Conservation (phyloP, 805 yeast genomes). For the Metschnikowia similis region DNA sequence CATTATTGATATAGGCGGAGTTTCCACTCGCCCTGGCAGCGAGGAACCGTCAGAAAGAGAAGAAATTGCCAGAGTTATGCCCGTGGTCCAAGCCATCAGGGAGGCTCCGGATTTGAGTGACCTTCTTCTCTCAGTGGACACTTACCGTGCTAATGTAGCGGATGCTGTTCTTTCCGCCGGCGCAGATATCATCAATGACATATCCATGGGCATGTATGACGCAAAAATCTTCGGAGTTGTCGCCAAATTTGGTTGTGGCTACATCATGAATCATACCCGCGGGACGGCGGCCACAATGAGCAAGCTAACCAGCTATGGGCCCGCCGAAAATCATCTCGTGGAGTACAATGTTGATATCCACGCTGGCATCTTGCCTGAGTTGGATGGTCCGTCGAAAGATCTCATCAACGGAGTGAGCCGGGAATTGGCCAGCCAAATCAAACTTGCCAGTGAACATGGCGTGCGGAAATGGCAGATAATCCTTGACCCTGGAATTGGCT, state of each 20-base stretch:
- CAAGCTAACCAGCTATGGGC: constrained; percentile 49
- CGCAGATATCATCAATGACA: constrained; percentile 89
- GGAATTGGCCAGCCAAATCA: constrained; percentile 58
- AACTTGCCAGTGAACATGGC: constrained; percentile 56
- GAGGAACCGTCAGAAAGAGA: constrained; percentile 55
- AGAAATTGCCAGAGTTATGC: constrained; percentile 68
- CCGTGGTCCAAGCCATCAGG: constrained; percentile 62
- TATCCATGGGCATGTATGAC: constrained; percentile 77
- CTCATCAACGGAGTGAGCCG: constrained; percentile 56
- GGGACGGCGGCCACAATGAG: constrained; percentile 79
- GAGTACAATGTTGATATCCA: constrained; percentile 29
- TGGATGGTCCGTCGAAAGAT: constrained; percentile 22
- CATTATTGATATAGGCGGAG: constrained; percentile 87
- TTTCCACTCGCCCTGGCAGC: constrained; percentile 88
- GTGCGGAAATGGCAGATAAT: constrained; percentile 87
- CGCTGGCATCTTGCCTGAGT: constrained; percentile 9
- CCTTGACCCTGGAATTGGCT: constrained; percentile 93
- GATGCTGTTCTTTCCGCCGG: constrained; percentile 63
- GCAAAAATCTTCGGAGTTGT: constrained; percentile 59
- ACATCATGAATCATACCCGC: constrained; percentile 78
- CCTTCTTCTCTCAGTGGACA: constrained; percentile 75
- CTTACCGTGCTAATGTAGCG: constrained; percentile 78
- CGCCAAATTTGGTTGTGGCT: constrained; percentile 69
- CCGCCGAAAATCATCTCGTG: constrained; percentile 30
- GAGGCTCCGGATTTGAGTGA: constrained; percentile 31